Evolutionary conservation across 2,329 filamentous ascomycete species (phyloP), one percentile per base, ranked within the genome.

Genomic region (Penicillium olsonii): DNA sequence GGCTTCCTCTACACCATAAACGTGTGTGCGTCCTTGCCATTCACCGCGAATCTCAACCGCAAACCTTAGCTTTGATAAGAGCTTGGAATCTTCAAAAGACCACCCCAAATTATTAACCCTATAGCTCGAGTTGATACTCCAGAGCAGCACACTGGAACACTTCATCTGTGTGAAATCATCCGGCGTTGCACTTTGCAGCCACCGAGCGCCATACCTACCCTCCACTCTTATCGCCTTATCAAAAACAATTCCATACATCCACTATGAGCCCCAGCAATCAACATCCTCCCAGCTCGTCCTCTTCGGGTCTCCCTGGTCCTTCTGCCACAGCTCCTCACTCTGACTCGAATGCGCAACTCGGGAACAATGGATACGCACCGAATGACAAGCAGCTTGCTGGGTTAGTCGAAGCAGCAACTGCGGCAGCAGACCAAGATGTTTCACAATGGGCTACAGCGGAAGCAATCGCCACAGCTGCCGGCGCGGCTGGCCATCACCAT

Each of bases 401-500:
- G 4, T 55, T 77, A 27, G 72, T 77, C 6, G 70, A 76, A 56
- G 74, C 73, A 24, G 74, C 74, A 2, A 76, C 74, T 2, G 74
- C 73, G 2, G 72, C 73, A 26, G 74, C 73, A 29, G 68, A 66
- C 15, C 66, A 71, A 50, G 66, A 71, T 50, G 63, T 70, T 9
- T 67, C 65, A 19, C 63, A 71, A 48, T 68, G 66, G 78, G 70
- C 61, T 61, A 76, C 62, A 62, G 65, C 29, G 68, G 75, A 64
- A 61, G 71, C 74, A 71, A 78, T 54, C 69, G 75, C 52, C 64
- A 78, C 62, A 61, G 77, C 57, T 65, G 76, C 70, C 73, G 79
- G 62, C 72, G 76, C 58, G 73, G 78, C 66, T 2, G 59, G 61
- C 2, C 60, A 67, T 20, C 69, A 73, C 44, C 64, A 66, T 42